Evolutionary conservation across 2,329 filamentous ascomycete species (phyloP), one percentile per base, ranked within the genome.

Genomic region (Monilinia fructigena): DNA sequence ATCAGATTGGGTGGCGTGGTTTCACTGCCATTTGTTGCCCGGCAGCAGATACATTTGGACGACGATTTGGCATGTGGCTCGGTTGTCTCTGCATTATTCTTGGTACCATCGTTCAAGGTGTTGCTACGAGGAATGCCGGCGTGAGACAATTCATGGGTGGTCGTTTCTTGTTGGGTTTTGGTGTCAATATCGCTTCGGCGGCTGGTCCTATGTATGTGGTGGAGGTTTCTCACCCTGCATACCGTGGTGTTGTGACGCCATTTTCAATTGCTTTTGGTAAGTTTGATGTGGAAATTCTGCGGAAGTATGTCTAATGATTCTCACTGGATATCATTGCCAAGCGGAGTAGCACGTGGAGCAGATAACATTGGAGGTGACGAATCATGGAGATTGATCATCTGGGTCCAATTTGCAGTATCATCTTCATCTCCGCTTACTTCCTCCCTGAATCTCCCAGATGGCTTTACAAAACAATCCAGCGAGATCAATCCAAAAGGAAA

Each of bases 371-470:
- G 77, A 2, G 75, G 73, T 1, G 69, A 75, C 11, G 68, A 76
- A 7, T 79, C 79, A 7, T 87, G 85, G 85, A 78, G 80, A 53
- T 79, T 86, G 20, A 83, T 85, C 2, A 76, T 85, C 40, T 82
- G 82, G 78, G 71, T 81, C 5, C 81, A 82, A 68, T 70, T 80
- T 75, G 79, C 4, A 75, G 75, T 1, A 70, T 85, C 35, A 81
- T 86, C 54, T 76, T 81, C 11, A 31, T 81, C 16, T 78, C 79
- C 28, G 78, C 82, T 4, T 85, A 81, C 66, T 80, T 86, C 69
- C 77, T 88, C 0, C 86, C 87, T 0, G 86, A 89, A 71, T 86
- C 83, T 3, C 87, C 87, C 2, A 77, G 86, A 66, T 89, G 85
- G 85, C 78, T 88, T 28, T 84, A 86, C 66, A 81, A 66, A 82